A percentile compares a stretch with the other conserved stretches of the same genome.
phyloP scores from a whole-genome alignment of 345 rosid genomes.

The Euphorbia tirucalli region DNA sequence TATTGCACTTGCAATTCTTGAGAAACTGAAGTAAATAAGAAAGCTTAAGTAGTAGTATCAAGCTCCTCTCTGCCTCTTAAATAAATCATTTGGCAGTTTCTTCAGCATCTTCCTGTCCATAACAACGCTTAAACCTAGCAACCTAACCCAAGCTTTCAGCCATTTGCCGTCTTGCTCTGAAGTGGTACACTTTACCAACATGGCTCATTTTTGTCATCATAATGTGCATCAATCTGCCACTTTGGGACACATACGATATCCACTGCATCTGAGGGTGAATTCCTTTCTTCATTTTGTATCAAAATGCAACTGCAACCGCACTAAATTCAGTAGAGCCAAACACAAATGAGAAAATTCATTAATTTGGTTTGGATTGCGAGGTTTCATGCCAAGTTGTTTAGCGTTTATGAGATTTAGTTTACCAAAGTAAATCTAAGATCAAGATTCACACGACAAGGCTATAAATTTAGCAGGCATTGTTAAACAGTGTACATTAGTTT shows the following conservation, averaged over 20 bases:
- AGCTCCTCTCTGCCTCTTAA: not conserved
- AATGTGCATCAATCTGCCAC: slow-evolving; percentile 81
- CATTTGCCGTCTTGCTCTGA: slow-evolving; percentile 84
- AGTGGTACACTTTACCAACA: slow-evolving; percentile 80
- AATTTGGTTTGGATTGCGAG: not conserved
- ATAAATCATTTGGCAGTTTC: slow-evolving; percentile 23
- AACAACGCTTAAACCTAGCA: slow-evolving; percentile 80
- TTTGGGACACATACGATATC: slow-evolving; percentile 89
- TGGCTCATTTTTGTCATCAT: slow-evolving; percentile 89
- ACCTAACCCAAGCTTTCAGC: slow-evolving; percentile 81
- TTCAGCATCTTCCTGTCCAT: slow-evolving; percentile 53
- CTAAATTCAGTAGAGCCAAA: not conserved
- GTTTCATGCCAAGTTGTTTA: not conserved
- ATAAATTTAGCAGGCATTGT: too few relatives aligned
- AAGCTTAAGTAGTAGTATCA: not conserved
- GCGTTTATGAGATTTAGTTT: not conserved
- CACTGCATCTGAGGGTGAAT: slow-evolving; percentile 94
- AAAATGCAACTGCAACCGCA: slow-evolving; percentile 9
- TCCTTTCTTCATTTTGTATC: slow-evolving; percentile 74
- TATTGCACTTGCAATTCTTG: not conserved
- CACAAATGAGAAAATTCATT: not conserved
- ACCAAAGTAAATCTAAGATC: not conserved
- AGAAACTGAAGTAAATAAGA: not conserved
- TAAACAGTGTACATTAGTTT: too few relatives aligned
- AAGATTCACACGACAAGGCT: not conserved